Base-by-base conservation (phyloP, 345 rosid species). In the Lumnitzera racemosa region DNA sequence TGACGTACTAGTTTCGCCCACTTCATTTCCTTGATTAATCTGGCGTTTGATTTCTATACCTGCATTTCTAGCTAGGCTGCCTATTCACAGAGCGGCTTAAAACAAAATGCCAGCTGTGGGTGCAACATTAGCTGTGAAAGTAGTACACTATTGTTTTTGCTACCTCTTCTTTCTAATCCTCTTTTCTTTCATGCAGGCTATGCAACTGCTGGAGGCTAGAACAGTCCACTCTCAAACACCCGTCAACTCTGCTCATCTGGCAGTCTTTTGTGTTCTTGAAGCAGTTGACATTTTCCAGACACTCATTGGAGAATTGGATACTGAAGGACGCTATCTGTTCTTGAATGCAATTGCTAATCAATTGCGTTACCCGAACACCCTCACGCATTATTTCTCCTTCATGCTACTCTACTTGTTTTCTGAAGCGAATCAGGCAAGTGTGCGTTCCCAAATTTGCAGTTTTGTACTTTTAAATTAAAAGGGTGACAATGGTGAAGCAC, bases 281-380 rank as follows among this genome's bases (percentile, higher is more conserved):
- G 95, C 97, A 29, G 73, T 88, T 79, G 92, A 90, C 72, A 90
- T 95, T 61, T 95, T 86, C 75, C 84, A 82, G 80, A 81, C 80
- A 41, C 73, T 90, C 66, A 81, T 88, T 59, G 62, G 68, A 70
- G 96, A 90, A 41, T 86, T 95, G n/a, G 99, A 95, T 70, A 79
- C 92, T 1, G 99, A 95, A 71, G 99, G 99, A n/a, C 88, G 97
- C 65, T 95, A 95, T 61, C 86, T 95, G 55, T 84, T 95, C 72
- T 79, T 95, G 7, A 88, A 95, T 73, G 97, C 99, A 46, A 80
- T 89, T 23, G 94, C 99, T 6, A 90, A 95, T 66, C 99, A 95
- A 77, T 86, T 95, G 46, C 95, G 99, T 47, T 95, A 95, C 72
- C 97, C 99, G 2, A 95, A 95, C 78, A 95, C 91, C 72, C 99